phyloP scores from a whole-genome alignment of 2,329 filamentous ascomycete species.

The Fusarium sp. region DNA sequence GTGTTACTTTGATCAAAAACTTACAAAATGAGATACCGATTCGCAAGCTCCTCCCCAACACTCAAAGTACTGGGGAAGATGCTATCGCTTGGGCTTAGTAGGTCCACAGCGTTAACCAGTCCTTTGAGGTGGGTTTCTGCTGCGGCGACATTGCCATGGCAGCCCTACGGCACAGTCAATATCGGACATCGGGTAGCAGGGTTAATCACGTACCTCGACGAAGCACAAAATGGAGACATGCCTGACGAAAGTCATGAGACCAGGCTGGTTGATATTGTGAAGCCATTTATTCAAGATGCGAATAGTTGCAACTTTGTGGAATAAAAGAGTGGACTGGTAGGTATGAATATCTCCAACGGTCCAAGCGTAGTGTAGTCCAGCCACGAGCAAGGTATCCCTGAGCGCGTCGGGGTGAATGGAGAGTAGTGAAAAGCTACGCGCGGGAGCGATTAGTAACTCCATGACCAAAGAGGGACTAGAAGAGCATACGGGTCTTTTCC shows the following conservation, averaged over 20 bases:
- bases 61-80: not conserved
- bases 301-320: slow-evolving; percentile 38
- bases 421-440: slow-evolving; percentile 20
- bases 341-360: slow-evolving; percentile 29
- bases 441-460: rapidly evolving
- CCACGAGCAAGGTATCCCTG: slow-evolving; percentile 34
- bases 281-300: slow-evolving; percentile 34
- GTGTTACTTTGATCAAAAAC: not conserved
- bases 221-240: slow-evolving; percentile 37
- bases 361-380: slow-evolving; percentile 40
- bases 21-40: slow-evolving; percentile 39
- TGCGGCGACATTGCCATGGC: slow-evolving; percentile 30
- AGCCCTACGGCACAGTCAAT: slow-evolving; percentile 2
- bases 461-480: rapidly evolving
- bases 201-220: slow-evolving; percentile 18
- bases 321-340: slow-evolving; percentile 36
- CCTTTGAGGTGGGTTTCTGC: slow-evolving; percentile 39
- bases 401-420: slow-evolving; percentile 36
- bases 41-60: slow-evolving; percentile 35
- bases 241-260: slow-evolving; percentile 32
- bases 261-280: slow-evolving; percentile 3
- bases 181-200: too few species aligned
- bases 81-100: slow-evolving; percentile 20
- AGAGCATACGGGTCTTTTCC: slow-evolving; percentile 16
- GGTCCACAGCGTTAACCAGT: slow-evolving; percentile 26